Conservation (phyloP, 2,329 filamentous ascomycete genomes). For the Ophiognomonia clavigignenti-juglandacearum region DNA sequence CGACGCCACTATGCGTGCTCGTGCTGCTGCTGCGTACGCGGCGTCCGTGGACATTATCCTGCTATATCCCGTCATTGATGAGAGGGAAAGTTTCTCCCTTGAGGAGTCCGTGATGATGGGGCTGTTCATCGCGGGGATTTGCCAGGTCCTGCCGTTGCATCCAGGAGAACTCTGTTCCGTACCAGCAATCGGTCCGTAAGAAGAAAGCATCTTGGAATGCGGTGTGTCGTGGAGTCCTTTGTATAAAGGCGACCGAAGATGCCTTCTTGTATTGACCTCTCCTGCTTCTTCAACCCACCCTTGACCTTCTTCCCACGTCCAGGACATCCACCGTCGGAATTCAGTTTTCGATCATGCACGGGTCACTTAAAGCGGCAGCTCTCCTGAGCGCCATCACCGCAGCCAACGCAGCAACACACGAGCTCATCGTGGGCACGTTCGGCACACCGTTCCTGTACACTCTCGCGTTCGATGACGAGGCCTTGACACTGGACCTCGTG, state of each 20-base stretch:
- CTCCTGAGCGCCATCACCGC: not conserved
- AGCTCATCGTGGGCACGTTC: constrained; percentile 27
- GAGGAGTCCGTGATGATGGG: no score
- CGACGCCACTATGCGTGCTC: no score
- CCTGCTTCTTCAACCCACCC: not conserved
- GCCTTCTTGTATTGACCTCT: not conserved
- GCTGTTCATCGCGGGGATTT: no score
- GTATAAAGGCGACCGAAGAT: not conserved
- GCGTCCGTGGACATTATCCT: no score
- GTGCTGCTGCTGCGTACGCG: no score
- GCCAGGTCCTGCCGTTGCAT: no score
- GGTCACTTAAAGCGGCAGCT: not conserved
- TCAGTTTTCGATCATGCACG: not conserved
- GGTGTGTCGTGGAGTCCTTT: no score
- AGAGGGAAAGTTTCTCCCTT: no score
- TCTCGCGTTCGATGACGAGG: constrained; percentile 25
- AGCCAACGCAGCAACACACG: constrained; percentile 16
- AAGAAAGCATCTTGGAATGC: not conserved
- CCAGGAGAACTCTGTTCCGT: no score
- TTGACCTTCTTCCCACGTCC: not conserved
- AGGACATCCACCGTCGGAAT: not conserved
- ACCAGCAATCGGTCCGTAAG: no score
- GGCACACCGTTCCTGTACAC: constrained; percentile 25
- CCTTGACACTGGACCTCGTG: constrained; percentile 19
- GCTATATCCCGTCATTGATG: no score